Evolutionary conservation across 208 protist species (phyloP).

Genomic region (Endotrypanum monterogeii): DNA sequence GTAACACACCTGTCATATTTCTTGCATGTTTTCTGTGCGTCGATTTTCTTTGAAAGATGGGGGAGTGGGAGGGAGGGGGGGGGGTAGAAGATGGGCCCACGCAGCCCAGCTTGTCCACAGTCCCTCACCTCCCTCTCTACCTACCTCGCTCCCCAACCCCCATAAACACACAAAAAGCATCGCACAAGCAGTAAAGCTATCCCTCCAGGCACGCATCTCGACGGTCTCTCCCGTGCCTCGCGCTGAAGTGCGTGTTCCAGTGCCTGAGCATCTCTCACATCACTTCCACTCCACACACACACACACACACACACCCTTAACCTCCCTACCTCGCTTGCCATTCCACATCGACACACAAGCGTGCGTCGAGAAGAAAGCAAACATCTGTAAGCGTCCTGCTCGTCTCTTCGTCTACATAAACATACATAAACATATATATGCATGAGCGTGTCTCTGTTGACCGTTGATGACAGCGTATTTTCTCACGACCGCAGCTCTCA

Average conservation of each 20-base stretch:
- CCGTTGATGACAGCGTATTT: background rate
- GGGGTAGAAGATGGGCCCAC: too few relatives aligned
- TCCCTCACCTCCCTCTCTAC: constrained; percentile 1
- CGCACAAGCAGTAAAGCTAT: too few relatives aligned
- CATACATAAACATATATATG: background rate
- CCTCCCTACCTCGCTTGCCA: background rate
- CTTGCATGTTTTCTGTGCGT: too few relatives aligned
- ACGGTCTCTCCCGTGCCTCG: too few relatives aligned
- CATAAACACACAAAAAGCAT: background rate
- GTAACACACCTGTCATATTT: background rate
- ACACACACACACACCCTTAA: background rate
- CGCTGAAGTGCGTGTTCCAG: too few relatives aligned
- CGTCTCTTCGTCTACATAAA: background rate
- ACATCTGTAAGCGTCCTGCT: background rate
- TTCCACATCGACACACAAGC: background rate
- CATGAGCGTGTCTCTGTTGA: background rate
- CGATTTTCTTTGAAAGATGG: too few relatives aligned
- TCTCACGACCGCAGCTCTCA: background rate
- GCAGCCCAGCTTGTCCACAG: too few relatives aligned
- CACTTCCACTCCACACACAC: too few relatives aligned
- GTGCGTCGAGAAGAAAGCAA: background rate
- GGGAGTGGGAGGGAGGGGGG: too few relatives aligned
- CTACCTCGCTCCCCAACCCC: background rate
- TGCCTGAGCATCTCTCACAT: too few relatives aligned
- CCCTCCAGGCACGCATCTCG: too few relatives aligned